These are phyloP conservation scores for Pseudoperonospora humuli DNA, from an alignment of 352 stramenopile genomes.

Conservation along the genomic window DNA sequence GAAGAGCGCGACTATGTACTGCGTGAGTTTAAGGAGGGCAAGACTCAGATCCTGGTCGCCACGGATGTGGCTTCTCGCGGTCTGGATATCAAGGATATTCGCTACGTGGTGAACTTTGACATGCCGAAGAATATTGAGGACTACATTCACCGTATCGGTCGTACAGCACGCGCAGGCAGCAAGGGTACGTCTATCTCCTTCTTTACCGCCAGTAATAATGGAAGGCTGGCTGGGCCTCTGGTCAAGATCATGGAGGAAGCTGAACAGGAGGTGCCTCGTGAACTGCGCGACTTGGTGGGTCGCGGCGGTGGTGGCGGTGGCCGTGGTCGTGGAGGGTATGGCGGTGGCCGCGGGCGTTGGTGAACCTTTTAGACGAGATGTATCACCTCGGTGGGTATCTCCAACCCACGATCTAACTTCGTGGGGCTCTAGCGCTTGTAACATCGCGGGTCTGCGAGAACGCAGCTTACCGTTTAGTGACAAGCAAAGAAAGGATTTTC, in stretches of 20 bases:
- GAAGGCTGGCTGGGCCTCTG: conserved; percentile 65
- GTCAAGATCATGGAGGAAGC: conserved; percentile 87
- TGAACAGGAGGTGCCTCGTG: conserved; percentile 82
- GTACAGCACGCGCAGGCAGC: conserved; percentile 95
- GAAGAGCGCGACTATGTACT: conserved; percentile 96
- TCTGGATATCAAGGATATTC: conserved; percentile 99
- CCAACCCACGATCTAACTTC: too few relatives aligned
- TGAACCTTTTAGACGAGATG: conserved; percentile 27
- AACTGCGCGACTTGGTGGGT: conserved; percentile 63
- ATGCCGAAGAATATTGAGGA: conserved; percentile 98
- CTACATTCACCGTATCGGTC: conserved; percentile 98
- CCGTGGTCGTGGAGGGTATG: conserved; percentile 52
- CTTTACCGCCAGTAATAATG: conserved; percentile 87
- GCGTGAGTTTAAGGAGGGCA: conserved; percentile 95
- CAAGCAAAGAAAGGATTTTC: conserved; percentile 14
- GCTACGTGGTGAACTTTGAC: conserved; percentile 99
- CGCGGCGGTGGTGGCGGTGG: conserved; percentile 57
- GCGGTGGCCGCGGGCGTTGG: conserved; percentile 42
- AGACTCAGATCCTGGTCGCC: conserved; percentile 93
- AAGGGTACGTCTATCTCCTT: conserved; percentile 93
- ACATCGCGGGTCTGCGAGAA: conserved; percentile 4
- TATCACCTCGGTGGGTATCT: too few relatives aligned
- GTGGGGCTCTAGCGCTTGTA: not conserved
- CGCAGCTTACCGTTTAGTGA: conserved; percentile 9
- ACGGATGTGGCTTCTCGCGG: conserved; percentile 99